Evolutionary conservation across 805 yeast species (phyloP), one percentile per base, ranked within the genome.

Genomic region (Metschnikowia koreensis): DNA sequence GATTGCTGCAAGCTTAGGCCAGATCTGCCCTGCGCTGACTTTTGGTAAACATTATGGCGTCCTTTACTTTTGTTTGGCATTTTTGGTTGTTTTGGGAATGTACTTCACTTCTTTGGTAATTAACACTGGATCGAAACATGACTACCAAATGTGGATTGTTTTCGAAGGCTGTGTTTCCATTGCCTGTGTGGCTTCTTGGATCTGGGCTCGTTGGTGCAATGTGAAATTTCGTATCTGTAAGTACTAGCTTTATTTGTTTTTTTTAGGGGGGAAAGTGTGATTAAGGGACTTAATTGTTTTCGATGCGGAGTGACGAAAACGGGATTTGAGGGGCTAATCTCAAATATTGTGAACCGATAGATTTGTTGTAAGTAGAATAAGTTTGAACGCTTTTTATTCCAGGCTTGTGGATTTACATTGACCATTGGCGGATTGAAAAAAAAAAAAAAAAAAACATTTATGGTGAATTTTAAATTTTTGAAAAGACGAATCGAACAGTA

Each of bases 31-130:
- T 13, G 83, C 86, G 0, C 71, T 76, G 53, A 80, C 82, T 49
- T 86, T 85, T 62, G 92, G 92, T 12, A 82, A 81, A 55, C 68
- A 86, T 27, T 87, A 82, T 57, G 91, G 91, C 0, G 77, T 89
- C n/a, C 77, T 83, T 51, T 85, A 83, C 63, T 55, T 53, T 26
- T 51, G 51, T 44, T 44, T 53, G 40, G 55, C 59, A 13, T 53
- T 55, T 45, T 43, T 50, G 47, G 46, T 43, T 11, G 48, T 51
- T 26, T 46, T 51, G 46, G 59, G 59, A 3, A 53, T 55, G 51
- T 55, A 42, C 48, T 22, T 44, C 16, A 45, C 57, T 16, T 53
- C 56, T 7, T 47, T 55, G 29, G 54, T 53, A 17, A 55, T 55
- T 39, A 48, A 50, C 41, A 46, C 44, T 4, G 57, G 59, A n/a